phyloP scores from a whole-genome alignment of 2,329 filamentous ascomycete species.

The Epichloe baconii region DNA sequence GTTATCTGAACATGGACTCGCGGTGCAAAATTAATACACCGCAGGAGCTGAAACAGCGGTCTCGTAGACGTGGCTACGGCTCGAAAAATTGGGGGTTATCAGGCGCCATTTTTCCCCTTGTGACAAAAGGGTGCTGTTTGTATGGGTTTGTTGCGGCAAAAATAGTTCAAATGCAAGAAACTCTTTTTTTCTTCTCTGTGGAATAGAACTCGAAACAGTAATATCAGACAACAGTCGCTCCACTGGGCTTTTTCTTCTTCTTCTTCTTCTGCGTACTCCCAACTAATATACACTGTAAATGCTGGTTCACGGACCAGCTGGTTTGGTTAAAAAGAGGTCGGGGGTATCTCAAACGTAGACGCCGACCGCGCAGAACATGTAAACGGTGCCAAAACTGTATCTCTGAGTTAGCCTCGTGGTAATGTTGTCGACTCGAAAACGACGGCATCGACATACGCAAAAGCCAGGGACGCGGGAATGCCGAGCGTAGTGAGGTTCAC shows the following conservation, averaged over 20 bases:
- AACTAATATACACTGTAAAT: slow-evolving; percentile 25
- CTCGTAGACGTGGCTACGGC: slow-evolving; percentile 68
- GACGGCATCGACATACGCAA: slow-evolving; percentile 55
- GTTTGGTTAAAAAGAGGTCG: slow-evolving; percentile 6
- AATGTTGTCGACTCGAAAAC: neutral
- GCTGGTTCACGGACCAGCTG: slow-evolving; percentile 6
- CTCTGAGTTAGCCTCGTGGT: slow-evolving; percentile 9
- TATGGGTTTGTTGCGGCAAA: slow-evolving; percentile 1
- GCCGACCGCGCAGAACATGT: slow-evolving; percentile 97
- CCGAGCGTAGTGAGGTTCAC: slow-evolving; percentile 65
- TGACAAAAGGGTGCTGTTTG: neutral
- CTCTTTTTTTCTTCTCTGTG: neutral
- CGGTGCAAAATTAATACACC: slow-evolving; percentile 45
- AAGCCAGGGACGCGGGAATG: slow-evolving; percentile 72
- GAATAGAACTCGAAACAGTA: slow-evolving; percentile 7
- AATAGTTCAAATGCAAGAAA: neutral
- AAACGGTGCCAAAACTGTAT: slow-evolving; percentile 76
- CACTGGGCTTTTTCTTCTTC: slow-evolving; percentile 14
- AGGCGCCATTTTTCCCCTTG: slow-evolving; percentile 14
- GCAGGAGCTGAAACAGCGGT: slow-evolving; percentile 52
- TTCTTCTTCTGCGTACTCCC: slow-evolving; percentile 13
- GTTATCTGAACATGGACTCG: slow-evolving; percentile 60
- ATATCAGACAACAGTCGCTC: slow-evolving; percentile 14
- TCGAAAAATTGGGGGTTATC: slow-evolving; percentile 47
- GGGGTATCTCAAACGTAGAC: slow-evolving; percentile 78